These are phyloP conservation scores for Paraphysoderma sedebokerense DNA, from an alignment of 371 early-diverging fungal species.

Conservation along the genomic window DNA sequence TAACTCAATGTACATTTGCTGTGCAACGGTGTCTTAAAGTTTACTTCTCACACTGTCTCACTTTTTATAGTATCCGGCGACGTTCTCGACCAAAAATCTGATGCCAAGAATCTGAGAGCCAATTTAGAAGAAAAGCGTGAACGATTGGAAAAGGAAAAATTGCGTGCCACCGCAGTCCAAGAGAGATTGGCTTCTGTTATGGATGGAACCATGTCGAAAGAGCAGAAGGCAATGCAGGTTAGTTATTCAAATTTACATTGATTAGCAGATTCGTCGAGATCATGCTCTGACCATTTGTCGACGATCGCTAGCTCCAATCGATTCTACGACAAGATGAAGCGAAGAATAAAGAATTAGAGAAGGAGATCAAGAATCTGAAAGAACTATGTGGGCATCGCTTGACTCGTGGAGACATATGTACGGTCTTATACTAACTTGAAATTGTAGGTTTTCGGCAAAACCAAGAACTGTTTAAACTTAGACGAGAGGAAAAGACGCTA, in stretches of 20 bases:
- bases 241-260: too few species aligned
- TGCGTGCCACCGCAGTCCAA: too few species aligned
- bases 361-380: slow-evolving; percentile 21
- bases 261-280: not conserved
- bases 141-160: too few species aligned
- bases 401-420: not conserved
- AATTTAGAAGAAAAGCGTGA: too few species aligned
- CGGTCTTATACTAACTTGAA: not conserved
- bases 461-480: slow-evolving; percentile 24
- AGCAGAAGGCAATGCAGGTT: too few species aligned
- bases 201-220: too few species aligned
- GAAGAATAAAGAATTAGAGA: slow-evolving; percentile 23
- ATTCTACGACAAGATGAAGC: slow-evolving; percentile 22
- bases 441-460: slow-evolving; percentile 23
- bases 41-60: not conserved
- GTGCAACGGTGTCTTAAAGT: too few species aligned
- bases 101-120: not conserved
- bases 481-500: slow-evolving; percentile 26
- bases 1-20: slow-evolving; percentile 21
- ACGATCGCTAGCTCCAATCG: slow-evolving; percentile 17
- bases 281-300: too few species aligned
- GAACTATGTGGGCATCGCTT: slow-evolving; percentile 17
- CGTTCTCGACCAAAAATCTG: not conserved
- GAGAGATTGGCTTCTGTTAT: too few species aligned
- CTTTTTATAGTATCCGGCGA: not conserved